Percentiles rank a stretch among this genome's conserved stretches.
Conservation (phyloP, 163 green algal species). For the Smithsoniella earleae region DNA sequence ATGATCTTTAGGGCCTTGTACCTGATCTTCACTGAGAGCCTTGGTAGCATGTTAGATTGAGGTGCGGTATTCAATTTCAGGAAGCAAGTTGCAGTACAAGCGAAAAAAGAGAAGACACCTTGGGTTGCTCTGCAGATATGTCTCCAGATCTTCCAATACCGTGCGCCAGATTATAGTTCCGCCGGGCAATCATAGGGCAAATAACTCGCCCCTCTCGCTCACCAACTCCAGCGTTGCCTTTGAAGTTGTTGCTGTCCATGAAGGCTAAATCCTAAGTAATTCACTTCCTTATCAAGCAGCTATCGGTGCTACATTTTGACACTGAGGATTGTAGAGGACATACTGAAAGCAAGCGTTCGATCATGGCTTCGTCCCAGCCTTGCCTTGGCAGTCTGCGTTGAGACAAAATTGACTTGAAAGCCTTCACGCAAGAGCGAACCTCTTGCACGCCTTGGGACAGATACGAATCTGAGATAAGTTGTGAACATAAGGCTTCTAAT, state of each 20-base stretch:
- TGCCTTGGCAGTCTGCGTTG: background rate
- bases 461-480: constrained; percentile 5
- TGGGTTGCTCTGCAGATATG: constrained; percentile 90
- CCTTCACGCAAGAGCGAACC: constrained; percentile 14
- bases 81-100: no score
- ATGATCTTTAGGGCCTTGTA: no score
- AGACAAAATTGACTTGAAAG: background rate
- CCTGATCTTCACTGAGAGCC: no score
- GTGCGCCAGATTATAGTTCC: constrained; percentile 77
- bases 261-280: constrained; percentile 57
- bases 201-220: constrained; percentile 84
- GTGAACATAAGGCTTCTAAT: background rate
- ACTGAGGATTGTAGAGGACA: background rate
- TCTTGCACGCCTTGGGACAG: constrained; percentile 25
- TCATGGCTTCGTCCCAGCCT: constrained; percentile 39
- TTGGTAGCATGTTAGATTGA: no score
- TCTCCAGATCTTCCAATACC: constrained; percentile 85
- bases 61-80: no score
- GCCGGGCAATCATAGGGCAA: constrained; percentile 58
- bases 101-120: no score
- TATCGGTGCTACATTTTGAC: background rate
- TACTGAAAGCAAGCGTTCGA: constrained; percentile 35
- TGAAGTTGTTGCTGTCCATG: constrained; percentile 98
- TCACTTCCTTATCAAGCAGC: background rate
- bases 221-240: constrained; percentile 76